A percentile compares a stretch with the other conserved stretches of the same genome.
phyloP scores from a whole-genome alignment of 371 early-diverging fungal genomes.

The Mucor racemosus region DNA sequence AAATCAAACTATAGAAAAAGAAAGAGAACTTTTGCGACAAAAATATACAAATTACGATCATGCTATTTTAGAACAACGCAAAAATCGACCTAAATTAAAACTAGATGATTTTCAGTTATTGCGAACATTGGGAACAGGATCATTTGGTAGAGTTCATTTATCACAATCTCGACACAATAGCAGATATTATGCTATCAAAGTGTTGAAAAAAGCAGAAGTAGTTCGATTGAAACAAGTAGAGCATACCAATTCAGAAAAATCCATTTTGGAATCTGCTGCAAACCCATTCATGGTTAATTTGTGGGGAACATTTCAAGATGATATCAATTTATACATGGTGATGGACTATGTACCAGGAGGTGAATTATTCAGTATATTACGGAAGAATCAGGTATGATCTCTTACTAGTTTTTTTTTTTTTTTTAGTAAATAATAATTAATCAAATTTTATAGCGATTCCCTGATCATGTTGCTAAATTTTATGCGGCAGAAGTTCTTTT shows the following conservation, averaged over 20 bases:
- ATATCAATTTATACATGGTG: slow-evolving; percentile 52
- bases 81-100: slow-evolving; percentile 57
- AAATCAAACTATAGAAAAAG: not conserved
- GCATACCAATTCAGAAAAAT: slow-evolving; percentile 90
- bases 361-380: slow-evolving; percentile 87
- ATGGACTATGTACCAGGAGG: slow-evolving; percentile 82
- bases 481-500: slow-evolving; percentile 77
- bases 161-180: slow-evolving; percentile 76
- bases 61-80: slow-evolving; percentile 24
- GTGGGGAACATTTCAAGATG: slow-evolving; percentile 90
- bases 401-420: too few relatives aligned
- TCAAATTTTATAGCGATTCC: slow-evolving; percentile 66
- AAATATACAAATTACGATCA: slow-evolving; percentile 25
- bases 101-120: slow-evolving; percentile 72
- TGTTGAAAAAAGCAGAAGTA: slow-evolving; percentile 92
- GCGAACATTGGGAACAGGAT: slow-evolving; percentile 95
- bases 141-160: slow-evolving; percentile 98
- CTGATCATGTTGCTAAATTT: slow-evolving; percentile 87
- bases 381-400: slow-evolving; percentile 71
- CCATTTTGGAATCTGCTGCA: slow-evolving; percentile 80
- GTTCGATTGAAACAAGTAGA: slow-evolving; percentile 94
- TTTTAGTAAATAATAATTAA: too few relatives aligned
- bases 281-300: slow-evolving; percentile 94
- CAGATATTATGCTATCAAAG: slow-evolving; percentile 96
- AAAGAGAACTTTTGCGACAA: not conserved